Conservation (phyloP, 2,329 filamentous ascomycete genomes). For the Colletotrichum eremochloae region DNA sequence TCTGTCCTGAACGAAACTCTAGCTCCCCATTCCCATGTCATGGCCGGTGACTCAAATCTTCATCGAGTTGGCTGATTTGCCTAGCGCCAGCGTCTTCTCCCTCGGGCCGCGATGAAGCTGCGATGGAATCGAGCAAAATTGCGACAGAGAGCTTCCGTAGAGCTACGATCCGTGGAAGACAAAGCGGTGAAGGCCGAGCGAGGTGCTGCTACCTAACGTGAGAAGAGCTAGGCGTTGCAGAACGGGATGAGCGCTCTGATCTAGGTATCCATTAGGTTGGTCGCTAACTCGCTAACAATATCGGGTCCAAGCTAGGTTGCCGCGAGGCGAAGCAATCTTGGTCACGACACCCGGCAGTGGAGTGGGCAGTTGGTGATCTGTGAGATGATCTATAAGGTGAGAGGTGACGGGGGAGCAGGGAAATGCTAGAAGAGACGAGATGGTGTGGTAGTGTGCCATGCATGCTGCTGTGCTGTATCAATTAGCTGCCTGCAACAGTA, state of each 20-base stretch:
- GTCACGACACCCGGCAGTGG: slow-evolving; percentile 8
- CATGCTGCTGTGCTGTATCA: background rate
- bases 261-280: background rate
- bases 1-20: background rate
- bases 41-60: background rate
- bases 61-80: background rate
- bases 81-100: background rate
- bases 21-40: background rate
- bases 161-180: slow-evolving; percentile 6
- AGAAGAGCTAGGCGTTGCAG: background rate
- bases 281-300: slow-evolving; percentile 1
- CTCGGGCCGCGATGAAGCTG: background rate
- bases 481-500: background rate
- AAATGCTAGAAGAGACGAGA: no score
- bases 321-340: background rate
- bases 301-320: slow-evolving; percentile 10
- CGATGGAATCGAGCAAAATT: background rate
- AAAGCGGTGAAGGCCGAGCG: slow-evolving; percentile 26
- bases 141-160: slow-evolving; percentile 8
- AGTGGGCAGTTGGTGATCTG: slow-evolving; percentile 8
- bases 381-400: slow-evolving; percentile 3
- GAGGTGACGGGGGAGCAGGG: background rate
- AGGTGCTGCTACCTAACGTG: background rate
- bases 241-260: background rate
- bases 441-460: slow-evolving; percentile 11